These are phyloP conservation scores for Geotrichum reessii DNA, from an alignment of 1,139 yeast genomes.

Conservation along the genomic window DNA sequence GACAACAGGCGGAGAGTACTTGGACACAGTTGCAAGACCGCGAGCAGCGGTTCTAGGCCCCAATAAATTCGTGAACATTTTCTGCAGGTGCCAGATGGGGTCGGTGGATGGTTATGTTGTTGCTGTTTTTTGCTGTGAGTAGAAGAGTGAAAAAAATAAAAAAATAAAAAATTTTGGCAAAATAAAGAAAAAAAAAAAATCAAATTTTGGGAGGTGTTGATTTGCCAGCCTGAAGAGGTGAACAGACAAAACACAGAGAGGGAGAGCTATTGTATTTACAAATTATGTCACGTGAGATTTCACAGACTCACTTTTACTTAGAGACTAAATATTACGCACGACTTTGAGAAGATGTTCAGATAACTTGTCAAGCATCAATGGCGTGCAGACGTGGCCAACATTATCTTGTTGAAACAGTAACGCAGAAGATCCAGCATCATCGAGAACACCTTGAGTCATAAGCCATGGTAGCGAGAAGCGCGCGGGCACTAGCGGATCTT, in stretches of 20 bases:
- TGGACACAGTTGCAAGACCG: conserved; percentile 5
- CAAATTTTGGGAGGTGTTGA: conserved; percentile 4
- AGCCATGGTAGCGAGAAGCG: conserved; percentile 11
- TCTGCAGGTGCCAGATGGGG: background rate
- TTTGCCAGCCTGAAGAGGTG: background rate
- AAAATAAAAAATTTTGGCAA: too few species aligned
- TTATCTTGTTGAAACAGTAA: conserved; percentile 4
- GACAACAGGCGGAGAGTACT: conserved; percentile 9
- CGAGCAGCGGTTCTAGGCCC: conserved; percentile 2
- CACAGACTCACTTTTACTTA: background rate
- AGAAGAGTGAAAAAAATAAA: background rate
- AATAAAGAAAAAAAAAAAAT: background rate
- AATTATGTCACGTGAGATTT: background rate
- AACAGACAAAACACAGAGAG: too few species aligned
- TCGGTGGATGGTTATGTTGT: background rate
- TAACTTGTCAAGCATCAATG: conserved; percentile 12
- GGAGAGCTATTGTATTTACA: too few species aligned
- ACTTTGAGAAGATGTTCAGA: conserved; percentile 1
- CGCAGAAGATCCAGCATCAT: background rate
- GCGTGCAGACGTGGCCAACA: conserved; percentile 17
- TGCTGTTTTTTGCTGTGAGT: background rate
- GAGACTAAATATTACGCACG: conserved; percentile 7
- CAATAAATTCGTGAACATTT: background rate
- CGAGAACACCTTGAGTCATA: background rate
- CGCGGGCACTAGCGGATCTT: conserved; percentile 19